These are phyloP conservation scores for Gymnopilus junonius DNA, from an alignment of 768 basidiomycete species.

Conservation along the genomic window DNA sequence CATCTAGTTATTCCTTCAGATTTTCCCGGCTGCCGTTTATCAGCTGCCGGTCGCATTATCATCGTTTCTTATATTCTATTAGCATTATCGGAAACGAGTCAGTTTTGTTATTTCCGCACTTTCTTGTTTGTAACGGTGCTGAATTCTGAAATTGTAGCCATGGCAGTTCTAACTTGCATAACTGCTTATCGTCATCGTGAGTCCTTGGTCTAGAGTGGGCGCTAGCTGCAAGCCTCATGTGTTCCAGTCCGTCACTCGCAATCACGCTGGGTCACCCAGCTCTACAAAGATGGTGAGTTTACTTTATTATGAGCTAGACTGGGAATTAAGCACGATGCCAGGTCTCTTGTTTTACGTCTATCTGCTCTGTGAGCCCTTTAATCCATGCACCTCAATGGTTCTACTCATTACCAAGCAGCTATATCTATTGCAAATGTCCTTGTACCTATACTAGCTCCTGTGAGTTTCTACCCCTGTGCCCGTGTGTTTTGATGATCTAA, in stretches of 20 bases:
- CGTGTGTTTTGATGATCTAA: neutral
- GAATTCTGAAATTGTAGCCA: conserved; percentile 28
- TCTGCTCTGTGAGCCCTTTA: conserved; percentile 35
- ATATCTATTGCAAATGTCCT: conserved; percentile 45
- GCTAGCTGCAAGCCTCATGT: neutral
- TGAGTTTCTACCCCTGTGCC: conserved; percentile 18
- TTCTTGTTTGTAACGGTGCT: neutral
- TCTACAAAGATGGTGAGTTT: conserved; percentile 43
- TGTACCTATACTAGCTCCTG: conserved; percentile 41
- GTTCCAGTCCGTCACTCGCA: conserved; percentile 37
- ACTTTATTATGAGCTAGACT: neutral
- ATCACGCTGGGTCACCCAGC: conserved; percentile 38
- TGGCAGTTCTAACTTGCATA: conserved; percentile 40
- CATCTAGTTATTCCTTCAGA: conserved; percentile 22
- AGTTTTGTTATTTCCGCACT: conserved; percentile 13
- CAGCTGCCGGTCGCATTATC: conserved; percentile 38
- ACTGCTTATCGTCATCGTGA: conserved; percentile 42
- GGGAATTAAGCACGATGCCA: conserved; percentile 9
- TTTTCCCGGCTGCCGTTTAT: conserved; percentile 35
- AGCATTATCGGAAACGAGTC: conserved; percentile 44
- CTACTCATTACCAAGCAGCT: conserved; percentile 19
- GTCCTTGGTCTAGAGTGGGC: conserved; percentile 10
- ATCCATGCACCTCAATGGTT: neutral
- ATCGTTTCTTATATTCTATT: conserved; percentile 42
- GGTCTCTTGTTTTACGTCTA: conserved; percentile 46